Conservation (phyloP, 164 flowering plant species). For the grape (Vitis vinifera) region DNA sequence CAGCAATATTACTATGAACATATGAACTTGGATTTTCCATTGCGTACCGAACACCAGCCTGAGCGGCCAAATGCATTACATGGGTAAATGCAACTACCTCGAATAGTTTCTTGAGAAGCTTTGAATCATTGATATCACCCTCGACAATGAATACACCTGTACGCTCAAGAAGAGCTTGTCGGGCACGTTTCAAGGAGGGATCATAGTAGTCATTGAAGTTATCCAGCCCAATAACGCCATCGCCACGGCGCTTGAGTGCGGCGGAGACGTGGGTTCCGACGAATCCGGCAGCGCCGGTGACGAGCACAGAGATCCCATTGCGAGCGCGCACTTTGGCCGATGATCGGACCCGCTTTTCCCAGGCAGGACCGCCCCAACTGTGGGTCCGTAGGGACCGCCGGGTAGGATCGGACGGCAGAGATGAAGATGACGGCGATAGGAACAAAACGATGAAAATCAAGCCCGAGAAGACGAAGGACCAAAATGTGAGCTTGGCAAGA, state of each 20-base stretch:
- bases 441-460: conserved; percentile 62
- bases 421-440: conserved; percentile 46
- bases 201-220: conserved; percentile 88
- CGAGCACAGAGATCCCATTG: conserved; percentile 68
- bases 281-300: conserved; percentile 94
- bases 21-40: conserved; percentile 89
- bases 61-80: conserved; percentile 95
- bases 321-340: conserved; percentile 62
- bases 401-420: conserved; percentile 41
- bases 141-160: conserved; percentile 81
- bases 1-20: conserved; percentile 91
- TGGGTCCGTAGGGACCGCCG: conserved; percentile 49
- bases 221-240: conserved; percentile 86
- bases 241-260: conserved; percentile 82
- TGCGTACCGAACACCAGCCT: conserved; percentile 94
- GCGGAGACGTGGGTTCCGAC: conserved; percentile 83
- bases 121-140: conserved; percentile 78
- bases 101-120: conserved; percentile 62
- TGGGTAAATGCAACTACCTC: conserved; percentile 81
- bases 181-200: conserved; percentile 63
- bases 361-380: conserved; percentile 59
- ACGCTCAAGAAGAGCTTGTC: conserved; percentile 71
- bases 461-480: conserved; percentile 58
- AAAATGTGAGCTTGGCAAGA: conserved; percentile 62
- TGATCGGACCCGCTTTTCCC: conserved; percentile 72